phyloP scores from a whole-genome alignment of 2,329 filamentous ascomycete genomes.

The Sclerotinia sclerotiorum region DNA sequence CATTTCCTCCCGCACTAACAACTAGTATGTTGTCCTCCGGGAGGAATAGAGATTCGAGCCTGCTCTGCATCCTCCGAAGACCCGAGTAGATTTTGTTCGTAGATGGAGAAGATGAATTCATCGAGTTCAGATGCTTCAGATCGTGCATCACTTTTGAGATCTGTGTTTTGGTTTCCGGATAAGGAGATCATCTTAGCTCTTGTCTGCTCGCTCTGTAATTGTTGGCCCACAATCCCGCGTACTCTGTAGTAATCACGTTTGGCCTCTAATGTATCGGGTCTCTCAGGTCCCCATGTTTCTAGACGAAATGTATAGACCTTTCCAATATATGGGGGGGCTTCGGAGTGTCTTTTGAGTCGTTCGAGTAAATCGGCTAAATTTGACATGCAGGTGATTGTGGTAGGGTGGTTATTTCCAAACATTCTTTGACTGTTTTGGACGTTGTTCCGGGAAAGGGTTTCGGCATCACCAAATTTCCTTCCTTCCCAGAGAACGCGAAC shows the following conservation, averaged over 20 bases:
- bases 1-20: not conserved
- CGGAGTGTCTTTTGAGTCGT: not conserved
- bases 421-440: not conserved
- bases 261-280: rapidly evolving
- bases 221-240: not conserved
- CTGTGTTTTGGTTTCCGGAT: not conserved
- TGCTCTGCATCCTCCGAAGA: not conserved
- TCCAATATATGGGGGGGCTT: not conserved
- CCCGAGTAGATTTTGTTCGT: not conserved
- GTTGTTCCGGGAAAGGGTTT: not conserved
- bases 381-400: rapidly evolving
- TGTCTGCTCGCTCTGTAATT: not conserved
- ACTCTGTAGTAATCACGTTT: rapidly evolving
- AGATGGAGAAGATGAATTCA: not conserved
- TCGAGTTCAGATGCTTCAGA: not conserved
- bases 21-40: too few relatives aligned
- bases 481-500: rapidly evolving
- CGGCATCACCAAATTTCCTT: not conserved
- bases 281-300: not conserved
- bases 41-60: not conserved
- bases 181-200: not conserved
- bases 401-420: rapidly evolving
- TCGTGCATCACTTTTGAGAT: not conserved
- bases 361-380: rapidly evolving
- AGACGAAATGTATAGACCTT: rapidly evolving